phyloP scores from a whole-genome alignment of 2,329 filamentous ascomycete species.

The Zymoseptoria brevis region DNA sequence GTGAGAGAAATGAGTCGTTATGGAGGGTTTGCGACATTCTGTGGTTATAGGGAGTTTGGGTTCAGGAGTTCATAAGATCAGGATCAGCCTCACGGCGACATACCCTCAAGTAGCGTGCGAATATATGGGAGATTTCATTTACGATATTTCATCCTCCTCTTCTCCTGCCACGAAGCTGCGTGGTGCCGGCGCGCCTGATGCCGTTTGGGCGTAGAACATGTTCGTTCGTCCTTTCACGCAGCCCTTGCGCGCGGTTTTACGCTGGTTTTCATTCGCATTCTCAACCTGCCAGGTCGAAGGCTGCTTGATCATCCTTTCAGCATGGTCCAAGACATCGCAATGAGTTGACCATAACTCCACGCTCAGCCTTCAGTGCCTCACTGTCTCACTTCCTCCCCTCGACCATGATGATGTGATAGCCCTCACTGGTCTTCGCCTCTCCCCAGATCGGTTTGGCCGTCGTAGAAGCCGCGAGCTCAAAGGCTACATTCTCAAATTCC shows the following conservation, averaged over 20 bases:
- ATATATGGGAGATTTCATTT: background rate
- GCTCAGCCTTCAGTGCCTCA: background rate
- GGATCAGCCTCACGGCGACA: background rate
- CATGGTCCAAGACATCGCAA: too few species aligned
- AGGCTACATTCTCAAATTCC: conserved; percentile 66
- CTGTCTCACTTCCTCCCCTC: conserved; percentile 51
- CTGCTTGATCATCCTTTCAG: too few species aligned
- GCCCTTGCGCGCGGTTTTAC: too few species aligned
- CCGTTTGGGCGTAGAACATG: too few species aligned
- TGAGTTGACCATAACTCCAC: background rate
- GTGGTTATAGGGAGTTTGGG: background rate
- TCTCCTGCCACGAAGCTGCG: background rate
- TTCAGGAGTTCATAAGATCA: background rate
- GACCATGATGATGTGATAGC: conserved; percentile 77
- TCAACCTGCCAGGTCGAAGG: too few species aligned
- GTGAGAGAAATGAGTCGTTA: too few species aligned
- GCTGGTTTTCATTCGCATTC: too few species aligned
- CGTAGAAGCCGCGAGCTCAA: conserved; percentile 58
- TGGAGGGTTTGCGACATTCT: background rate
- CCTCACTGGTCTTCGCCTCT: conserved; percentile 66
- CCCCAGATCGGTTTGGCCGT: conserved; percentile 56
- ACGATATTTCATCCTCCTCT: background rate
- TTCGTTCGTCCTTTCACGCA: too few species aligned
- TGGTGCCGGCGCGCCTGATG: too few species aligned
- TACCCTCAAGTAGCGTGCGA: background rate